Conservation (phyloP, 2,329 filamentous ascomycete species). For the Neonectria ditissima region DNA sequence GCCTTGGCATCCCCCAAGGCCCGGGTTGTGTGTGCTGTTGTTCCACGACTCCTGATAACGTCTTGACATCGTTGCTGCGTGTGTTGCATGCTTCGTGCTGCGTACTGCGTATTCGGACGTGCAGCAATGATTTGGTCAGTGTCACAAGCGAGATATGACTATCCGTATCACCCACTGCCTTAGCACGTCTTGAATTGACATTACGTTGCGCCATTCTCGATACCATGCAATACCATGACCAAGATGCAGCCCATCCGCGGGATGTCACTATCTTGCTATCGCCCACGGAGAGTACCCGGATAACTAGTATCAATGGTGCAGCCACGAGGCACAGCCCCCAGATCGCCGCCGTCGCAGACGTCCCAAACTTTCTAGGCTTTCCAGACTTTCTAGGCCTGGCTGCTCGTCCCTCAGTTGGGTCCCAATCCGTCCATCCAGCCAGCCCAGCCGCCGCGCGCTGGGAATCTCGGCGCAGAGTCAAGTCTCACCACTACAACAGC, state of each 20-base stretch:
- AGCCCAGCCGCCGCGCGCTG: constrained; percentile 9
- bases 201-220: constrained; percentile 23
- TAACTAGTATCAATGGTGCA: constrained; percentile 23
- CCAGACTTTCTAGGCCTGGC: background rate
- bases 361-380: constrained; percentile 15
- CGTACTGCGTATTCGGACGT: background rate
- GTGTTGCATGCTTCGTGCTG: background rate
- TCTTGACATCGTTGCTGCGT: constrained; percentile 11
- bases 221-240: constrained; percentile 15
- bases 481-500: constrained; percentile 33
- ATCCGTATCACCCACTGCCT: constrained; percentile 22
- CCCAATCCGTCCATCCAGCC: constrained; percentile 11
- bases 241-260: constrained; percentile 16
- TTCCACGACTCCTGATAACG: constrained; percentile 26
- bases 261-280: constrained; percentile 15
- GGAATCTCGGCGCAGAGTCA: constrained; percentile 23
- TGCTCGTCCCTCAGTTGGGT: constrained; percentile 18
- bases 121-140: background rate
- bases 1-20: constrained; percentile 18
- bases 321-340: constrained; percentile 23
- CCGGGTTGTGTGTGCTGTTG: constrained; percentile 5
- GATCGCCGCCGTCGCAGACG: constrained; percentile 14
- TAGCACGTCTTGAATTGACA: constrained; percentile 22
- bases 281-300: constrained; percentile 6
- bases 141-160: constrained; percentile 16